Percentiles rank a stretch among this genome's conserved stretches.
phyloP scores from a whole-genome alignment of 2,329 filamentous ascomycete genomes.

The Fusarium citri region DNA sequence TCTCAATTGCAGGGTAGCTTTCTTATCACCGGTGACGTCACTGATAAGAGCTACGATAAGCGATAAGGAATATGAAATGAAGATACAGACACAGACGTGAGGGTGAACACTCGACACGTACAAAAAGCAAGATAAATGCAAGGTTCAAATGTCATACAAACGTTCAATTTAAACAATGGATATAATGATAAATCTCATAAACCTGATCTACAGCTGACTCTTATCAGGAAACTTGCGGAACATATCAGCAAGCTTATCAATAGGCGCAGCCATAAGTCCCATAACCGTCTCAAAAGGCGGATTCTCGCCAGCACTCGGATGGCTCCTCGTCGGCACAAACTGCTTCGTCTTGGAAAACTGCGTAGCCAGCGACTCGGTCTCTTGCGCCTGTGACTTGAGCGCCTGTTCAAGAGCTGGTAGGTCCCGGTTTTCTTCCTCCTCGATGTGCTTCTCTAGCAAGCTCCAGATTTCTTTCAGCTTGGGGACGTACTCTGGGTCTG shows the following conservation, averaged over 20 bases:
- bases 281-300: constrained; percentile 67
- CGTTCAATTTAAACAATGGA: too few species aligned
- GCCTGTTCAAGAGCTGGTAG: constrained; percentile 60
- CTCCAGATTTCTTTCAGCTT: constrained; percentile 58
- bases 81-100: background rate
- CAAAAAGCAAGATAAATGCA: background rate
- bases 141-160: fast-evolving
- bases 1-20: background rate
- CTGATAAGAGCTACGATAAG: background rate
- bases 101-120: background rate
- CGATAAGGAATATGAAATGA: background rate
- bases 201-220: too few species aligned
- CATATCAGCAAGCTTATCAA: constrained; percentile 66
- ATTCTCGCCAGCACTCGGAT: constrained; percentile 62
- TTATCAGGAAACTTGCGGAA: constrained; percentile 61
- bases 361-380: constrained; percentile 50
- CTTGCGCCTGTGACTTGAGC: constrained; percentile 42
- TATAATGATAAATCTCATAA: too few species aligned
- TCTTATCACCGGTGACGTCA: background rate
- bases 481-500: constrained; percentile 56
- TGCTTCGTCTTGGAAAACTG: constrained; percentile 64
- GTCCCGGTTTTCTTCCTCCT: constrained; percentile 63
- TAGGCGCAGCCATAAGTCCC: constrained; percentile 65
- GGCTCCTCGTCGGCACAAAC: constrained; percentile 64
- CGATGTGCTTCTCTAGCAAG: constrained; percentile 59